Evolutionary conservation across 2,329 filamentous ascomycete species (phyloP).

Genomic region (Ascomycota sp.): DNA sequence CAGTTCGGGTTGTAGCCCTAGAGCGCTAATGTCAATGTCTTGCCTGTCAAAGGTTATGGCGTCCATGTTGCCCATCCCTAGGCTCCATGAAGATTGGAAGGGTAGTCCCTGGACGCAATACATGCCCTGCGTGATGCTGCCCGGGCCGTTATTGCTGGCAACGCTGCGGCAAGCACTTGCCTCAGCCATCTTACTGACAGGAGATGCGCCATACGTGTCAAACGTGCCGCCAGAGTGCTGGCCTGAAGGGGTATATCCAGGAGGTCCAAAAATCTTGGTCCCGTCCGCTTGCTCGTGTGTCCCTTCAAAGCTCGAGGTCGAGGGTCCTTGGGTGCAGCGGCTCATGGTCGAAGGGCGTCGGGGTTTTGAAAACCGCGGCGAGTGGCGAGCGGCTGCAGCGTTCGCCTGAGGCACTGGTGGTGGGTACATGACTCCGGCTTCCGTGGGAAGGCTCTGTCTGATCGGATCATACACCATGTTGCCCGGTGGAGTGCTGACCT

Average conservation of each 20-base stretch:
- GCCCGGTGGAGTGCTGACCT: conserved; percentile 28
- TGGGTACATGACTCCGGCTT: conserved; percentile 25
- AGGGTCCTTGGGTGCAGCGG: conserved; percentile 4
- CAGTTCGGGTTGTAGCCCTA: conserved; percentile 41
- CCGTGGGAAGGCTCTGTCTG: conserved; percentile 28
- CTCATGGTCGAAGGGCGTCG: conserved; percentile 8
- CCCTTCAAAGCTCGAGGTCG: conserved; percentile 10
- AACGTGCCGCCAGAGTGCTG: conserved; percentile 19
- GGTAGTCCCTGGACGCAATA: conserved; percentile 11
- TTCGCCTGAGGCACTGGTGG: conserved; percentile 27
- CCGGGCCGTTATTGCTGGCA: not conserved
- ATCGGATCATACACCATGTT: conserved; percentile 42
- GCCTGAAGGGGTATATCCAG: conserved; percentile 19
- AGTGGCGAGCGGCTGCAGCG: conserved; percentile 25
- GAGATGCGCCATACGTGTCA: conserved; percentile 22
- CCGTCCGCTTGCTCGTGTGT: conserved; percentile 13
- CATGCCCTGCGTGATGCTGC: conserved; percentile 3
- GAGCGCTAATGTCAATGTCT: conserved; percentile 51
- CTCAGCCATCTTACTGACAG: conserved; percentile 20
- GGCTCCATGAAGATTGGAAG: conserved; percentile 12
- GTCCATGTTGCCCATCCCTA: conserved; percentile 16
- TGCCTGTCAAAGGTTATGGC: conserved; percentile 56
- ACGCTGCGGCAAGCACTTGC: not conserved
- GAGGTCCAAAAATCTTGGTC: conserved; percentile 12
- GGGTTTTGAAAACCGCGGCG: conserved; percentile 12